Evolutionary conservation across 306 rosid species (phyloP).

Genomic region (Prunus fruticosa): DNA sequence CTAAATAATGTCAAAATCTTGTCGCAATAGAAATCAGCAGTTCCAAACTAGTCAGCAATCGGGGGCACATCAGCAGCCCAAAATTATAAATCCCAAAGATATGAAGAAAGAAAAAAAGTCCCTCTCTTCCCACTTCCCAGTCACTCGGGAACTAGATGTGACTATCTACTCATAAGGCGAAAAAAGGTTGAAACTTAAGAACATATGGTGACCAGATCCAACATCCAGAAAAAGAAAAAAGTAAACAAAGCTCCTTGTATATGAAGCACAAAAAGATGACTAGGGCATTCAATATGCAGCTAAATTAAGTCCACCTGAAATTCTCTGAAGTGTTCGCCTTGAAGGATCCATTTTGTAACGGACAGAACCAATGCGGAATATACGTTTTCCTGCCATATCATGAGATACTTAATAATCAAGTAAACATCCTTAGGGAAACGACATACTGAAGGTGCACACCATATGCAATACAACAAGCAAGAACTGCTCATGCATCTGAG

Average conservation of each 20-base stretch:
- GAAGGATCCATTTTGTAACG: conserved; percentile 87
- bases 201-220: not conserved
- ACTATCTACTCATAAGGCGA: not conserved
- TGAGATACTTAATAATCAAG: conserved; percentile 31
- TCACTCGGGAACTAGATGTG: not conserved
- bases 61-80: not conserved
- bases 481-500: conserved; percentile 5
- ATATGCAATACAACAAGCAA: not conserved
- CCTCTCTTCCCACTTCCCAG: not conserved
- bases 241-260: not conserved
- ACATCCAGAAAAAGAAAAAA: not conserved
- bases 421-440: not conserved
- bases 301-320: conserved; percentile 51
- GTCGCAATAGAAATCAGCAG: not conserved
- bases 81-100: not conserved
- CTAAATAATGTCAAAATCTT: not conserved
- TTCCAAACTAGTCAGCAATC: not conserved
- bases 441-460: conserved; percentile 3
- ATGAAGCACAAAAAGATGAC: not conserved
- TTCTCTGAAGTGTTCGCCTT: conserved; percentile 77
- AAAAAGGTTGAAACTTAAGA: not conserved
- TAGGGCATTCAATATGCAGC: conserved; percentile 6
- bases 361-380: conserved; percentile 70
- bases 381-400: conserved; percentile 63
- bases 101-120: not conserved